phyloP scores from a whole-genome alignment of 768 basidiomycete genomes.

The Lactarius hengduanensis region DNA sequence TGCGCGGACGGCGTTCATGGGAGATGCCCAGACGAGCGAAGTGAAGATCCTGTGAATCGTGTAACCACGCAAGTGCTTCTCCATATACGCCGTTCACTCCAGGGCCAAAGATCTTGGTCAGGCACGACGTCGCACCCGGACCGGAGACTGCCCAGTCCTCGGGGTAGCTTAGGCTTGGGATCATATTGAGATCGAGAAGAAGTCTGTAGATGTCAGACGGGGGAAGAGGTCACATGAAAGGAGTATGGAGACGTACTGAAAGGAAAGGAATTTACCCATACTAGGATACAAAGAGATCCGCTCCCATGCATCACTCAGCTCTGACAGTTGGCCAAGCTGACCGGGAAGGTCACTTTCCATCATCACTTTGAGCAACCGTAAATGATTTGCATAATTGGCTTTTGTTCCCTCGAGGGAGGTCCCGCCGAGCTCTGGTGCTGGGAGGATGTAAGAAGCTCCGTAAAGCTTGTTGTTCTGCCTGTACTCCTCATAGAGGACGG shows the following conservation, averaged over 20 bases:
- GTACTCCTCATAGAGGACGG: slow-evolving; percentile 48
- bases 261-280: slow-evolving; percentile 73
- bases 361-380: slow-evolving; percentile 47
- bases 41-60: slow-evolving; percentile 55
- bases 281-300: slow-evolving; percentile 56
- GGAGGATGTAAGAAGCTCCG: slow-evolving; percentile 69
- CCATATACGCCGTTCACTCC: slow-evolving; percentile 45
- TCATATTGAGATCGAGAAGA: slow-evolving; percentile 41
- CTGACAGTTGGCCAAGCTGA: slow-evolving; percentile 48
- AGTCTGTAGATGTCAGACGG: slow-evolving; percentile 32
- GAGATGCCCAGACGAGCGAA: slow-evolving; percentile 54
- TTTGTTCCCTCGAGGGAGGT: slow-evolving; percentile 29
- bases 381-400: slow-evolving; percentile 55
- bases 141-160: slow-evolving; percentile 67
- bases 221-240: not conserved
- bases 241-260: slow-evolving; percentile 43
- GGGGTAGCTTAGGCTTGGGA: slow-evolving; percentile 52
- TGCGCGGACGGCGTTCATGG: slow-evolving; percentile 31
- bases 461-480: slow-evolving; percentile 50
- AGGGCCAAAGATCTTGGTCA: slow-evolving; percentile 64
- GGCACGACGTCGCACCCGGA: slow-evolving; percentile 62
- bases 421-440: slow-evolving; percentile 56
- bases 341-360: slow-evolving; percentile 54
- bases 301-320: slow-evolving; percentile 64
- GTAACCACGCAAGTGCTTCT: slow-evolving; percentile 64